These are phyloP conservation scores for Pistacia atlantica DNA, from an alignment of 345 rosid genomes.

Conservation along the genomic window DNA sequence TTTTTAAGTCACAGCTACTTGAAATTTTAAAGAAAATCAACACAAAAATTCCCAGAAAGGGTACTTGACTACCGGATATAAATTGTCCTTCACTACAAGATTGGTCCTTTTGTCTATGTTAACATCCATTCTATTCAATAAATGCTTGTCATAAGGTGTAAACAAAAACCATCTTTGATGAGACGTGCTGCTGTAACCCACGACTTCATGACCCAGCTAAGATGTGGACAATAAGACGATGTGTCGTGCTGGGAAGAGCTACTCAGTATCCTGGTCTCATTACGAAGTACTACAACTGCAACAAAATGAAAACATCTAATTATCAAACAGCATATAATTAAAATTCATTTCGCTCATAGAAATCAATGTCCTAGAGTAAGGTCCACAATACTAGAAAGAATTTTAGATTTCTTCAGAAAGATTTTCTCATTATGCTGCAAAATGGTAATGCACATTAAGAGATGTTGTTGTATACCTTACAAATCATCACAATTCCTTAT, in stretches of 20 bases:
- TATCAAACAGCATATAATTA: background rate
- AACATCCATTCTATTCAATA: background rate
- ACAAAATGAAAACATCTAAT: background rate
- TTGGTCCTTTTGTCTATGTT: background rate
- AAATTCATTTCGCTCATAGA: background rate
- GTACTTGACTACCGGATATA: background rate
- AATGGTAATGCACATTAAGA: background rate
- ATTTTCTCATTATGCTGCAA: background rate
- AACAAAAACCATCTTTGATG: background rate
- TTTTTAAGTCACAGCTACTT: background rate
- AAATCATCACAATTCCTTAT: conserved; percentile 57
- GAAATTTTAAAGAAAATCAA: background rate
- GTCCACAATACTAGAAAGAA: background rate
- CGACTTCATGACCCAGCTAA: background rate
- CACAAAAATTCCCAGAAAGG: background rate
- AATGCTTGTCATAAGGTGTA: background rate
- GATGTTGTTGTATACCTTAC: conserved; percentile 17
- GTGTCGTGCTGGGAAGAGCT: background rate
- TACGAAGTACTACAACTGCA: background rate
- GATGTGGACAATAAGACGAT: background rate
- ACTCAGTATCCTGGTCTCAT: background rate
- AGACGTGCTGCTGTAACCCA: background rate
- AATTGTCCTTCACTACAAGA: background rate
- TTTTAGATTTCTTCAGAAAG: background rate
- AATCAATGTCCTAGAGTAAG: background rate